phyloP scores from a whole-genome alignment of 345 rosid species.

The Clausena lansium region DNA sequence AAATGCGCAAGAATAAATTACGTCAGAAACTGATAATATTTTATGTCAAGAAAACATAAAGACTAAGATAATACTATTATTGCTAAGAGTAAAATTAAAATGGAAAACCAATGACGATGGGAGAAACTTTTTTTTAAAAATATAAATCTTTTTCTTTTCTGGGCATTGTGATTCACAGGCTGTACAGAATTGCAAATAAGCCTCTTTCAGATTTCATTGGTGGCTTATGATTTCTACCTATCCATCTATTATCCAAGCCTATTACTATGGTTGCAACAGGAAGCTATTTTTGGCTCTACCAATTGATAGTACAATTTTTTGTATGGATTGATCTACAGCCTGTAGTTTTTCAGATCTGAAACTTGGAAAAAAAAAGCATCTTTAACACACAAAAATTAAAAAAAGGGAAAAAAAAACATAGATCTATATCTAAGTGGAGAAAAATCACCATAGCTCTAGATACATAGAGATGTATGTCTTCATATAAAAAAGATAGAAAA shows the following conservation, averaged over 20 bases:
- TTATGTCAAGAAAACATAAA: background rate
- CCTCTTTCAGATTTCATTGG: background rate
- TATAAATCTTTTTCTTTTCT: background rate
- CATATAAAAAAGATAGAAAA: too few species aligned
- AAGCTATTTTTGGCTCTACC: background rate
- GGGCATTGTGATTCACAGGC: background rate
- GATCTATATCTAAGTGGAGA: too few species aligned
- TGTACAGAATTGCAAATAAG: background rate
- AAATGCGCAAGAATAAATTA: background rate
- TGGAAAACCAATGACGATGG: background rate
- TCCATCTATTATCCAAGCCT: background rate
- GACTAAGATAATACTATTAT: background rate
- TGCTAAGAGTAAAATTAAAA: background rate
- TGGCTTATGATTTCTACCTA: background rate
- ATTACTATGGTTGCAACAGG: background rate
- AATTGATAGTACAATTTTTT: too few species aligned
- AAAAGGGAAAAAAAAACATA: too few species aligned
- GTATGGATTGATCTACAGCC: too few species aligned
- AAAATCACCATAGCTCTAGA: too few species aligned
- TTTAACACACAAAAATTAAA: too few species aligned
- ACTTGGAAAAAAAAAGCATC: too few species aligned
- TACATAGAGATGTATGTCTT: too few species aligned
- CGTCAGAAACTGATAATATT: background rate
- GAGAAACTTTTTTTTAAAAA: too few species aligned
- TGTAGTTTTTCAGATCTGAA: too few species aligned